A percentile compares a stretch with the other conserved stretches of the same genome.
Conservation (phyloP, 176 grass and related monocot species). For the Aegilops tauschii region DNA sequence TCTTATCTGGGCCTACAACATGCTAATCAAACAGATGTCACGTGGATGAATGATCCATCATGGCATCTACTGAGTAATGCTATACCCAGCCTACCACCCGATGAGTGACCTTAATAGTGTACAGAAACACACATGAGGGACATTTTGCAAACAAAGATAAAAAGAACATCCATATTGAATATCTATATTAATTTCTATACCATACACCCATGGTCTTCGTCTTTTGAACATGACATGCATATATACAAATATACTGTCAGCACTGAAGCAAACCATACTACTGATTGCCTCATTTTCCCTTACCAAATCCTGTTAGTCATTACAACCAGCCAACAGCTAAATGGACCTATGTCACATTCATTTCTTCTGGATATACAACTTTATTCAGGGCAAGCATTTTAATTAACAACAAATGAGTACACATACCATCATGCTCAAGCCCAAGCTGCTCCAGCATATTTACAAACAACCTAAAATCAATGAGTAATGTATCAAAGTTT, state of each 20-base stretch:
- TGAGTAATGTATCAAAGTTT: not conserved
- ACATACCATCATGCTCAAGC: not conserved
- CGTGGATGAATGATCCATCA: not conserved
- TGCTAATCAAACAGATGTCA: not conserved
- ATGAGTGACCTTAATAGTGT: not conserved
- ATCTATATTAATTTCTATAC: not conserved
- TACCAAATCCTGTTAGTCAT: not conserved
- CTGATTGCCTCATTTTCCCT: not conserved
- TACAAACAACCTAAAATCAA: not conserved
- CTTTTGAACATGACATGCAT: not conserved
- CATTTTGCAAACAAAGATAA: not conserved
- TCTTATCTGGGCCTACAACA: not conserved
- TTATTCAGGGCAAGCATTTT: not conserved
- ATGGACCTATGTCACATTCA: not conserved
- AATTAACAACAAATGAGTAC: not conserved
- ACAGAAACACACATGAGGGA: not conserved
- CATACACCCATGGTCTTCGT: not conserved
- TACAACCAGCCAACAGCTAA: not conserved
- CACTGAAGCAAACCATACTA: not conserved
- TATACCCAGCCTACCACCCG: not conserved
- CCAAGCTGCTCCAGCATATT: not conserved
- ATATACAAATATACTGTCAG: not conserved
- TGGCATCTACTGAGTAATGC: not conserved
- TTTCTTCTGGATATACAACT: not conserved
- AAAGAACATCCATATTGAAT: not conserved